phyloP scores from a whole-genome alignment of 768 basidiomycete genomes.

The Lactarius vividus region DNA sequence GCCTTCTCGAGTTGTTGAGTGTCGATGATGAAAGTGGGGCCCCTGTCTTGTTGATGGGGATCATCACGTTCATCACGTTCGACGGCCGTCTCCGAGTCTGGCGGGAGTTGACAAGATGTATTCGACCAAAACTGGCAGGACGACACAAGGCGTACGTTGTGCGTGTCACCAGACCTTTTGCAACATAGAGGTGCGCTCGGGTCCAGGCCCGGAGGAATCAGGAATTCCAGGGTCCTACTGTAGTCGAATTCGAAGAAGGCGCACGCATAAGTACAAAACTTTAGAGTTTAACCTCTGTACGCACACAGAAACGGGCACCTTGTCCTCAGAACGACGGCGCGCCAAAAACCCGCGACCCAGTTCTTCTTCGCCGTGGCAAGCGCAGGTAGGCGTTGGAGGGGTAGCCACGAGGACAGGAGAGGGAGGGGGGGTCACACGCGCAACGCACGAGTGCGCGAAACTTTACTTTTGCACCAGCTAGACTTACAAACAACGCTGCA shows the following conservation, averaged over 20 bases:
- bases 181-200: not conserved
- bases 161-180: constrained; percentile 3
- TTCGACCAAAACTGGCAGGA: not conserved
- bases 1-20: not conserved
- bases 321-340: not conserved
- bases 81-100: constrained; percentile 1
- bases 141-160: not conserved
- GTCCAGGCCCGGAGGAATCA: not conserved
- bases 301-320: not conserved
- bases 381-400: not conserved
- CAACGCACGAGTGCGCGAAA: not conserved
- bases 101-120: not conserved
- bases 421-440: not conserved
- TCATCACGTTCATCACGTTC: no score
- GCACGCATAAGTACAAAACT: not conserved
- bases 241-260: constrained; percentile 1
- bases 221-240: not conserved
- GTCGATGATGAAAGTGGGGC: not conserved
- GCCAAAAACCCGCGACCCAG: constrained; percentile 1
- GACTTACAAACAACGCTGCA: not conserved
- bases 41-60: not conserved
- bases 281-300: constrained; percentile 21
- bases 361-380: not conserved
- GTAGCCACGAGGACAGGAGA: not conserved
- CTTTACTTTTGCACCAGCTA: not conserved